Percentiles rank a stretch among this genome's conserved stretches.
Evolutionary conservation across 306 rosid genomes (phyloP).

Genomic region (Cicer pinnatifidum): DNA sequence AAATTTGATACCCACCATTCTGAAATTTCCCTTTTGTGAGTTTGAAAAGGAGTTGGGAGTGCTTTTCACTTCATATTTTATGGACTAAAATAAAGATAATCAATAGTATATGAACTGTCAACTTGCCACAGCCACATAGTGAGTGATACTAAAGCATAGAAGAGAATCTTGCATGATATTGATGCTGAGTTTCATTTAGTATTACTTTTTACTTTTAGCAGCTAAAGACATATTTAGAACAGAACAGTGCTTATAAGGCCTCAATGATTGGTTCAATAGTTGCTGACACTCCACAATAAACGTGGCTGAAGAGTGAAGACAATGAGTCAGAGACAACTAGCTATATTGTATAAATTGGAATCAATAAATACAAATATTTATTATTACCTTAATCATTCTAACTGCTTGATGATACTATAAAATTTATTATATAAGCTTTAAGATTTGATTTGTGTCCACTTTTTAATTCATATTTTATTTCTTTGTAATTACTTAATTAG

Average conservation of each 20-base stretch:
- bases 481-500: not conserved
- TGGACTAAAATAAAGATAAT: slow-evolving; percentile 15
- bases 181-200: slow-evolving; percentile 1
- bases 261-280: slow-evolving; percentile 9
- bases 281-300: not conserved
- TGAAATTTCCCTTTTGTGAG: slow-evolving; percentile 12
- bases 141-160: not conserved
- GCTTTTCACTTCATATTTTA: slow-evolving; percentile 1
- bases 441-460: not conserved
- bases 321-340: slow-evolving; percentile 1
- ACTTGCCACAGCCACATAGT: not conserved
- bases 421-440: not conserved
- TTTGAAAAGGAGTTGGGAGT: slow-evolving; percentile 31
- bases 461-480: not conserved
- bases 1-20: slow-evolving; percentile 37
- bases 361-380: not conserved
- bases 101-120: not conserved
- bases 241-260: not conserved
- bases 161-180: not conserved
- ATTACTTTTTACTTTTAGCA: not conserved
- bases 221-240: not conserved
- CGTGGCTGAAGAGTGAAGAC: not conserved
- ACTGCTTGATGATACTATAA: not conserved
- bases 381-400: not conserved
- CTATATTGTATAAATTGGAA: not conserved